phyloP scores from a whole-genome alignment of 768 basidiomycete species.

The Dentipellis fragilis region DNA sequence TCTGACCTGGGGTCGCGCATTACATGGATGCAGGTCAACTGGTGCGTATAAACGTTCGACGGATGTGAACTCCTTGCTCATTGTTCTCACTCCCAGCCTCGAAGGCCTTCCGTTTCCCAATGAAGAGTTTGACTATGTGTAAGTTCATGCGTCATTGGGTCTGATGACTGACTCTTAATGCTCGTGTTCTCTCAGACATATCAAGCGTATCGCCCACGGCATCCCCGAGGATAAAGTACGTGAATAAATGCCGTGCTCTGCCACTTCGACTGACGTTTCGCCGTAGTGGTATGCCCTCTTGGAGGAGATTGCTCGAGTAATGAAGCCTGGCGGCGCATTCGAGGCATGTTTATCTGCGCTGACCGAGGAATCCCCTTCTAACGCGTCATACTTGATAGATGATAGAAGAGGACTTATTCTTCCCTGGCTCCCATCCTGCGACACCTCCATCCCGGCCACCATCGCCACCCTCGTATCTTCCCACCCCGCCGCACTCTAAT shows the following conservation, averaged over 20 bases:
- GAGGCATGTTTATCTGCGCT: conserved; percentile 32
- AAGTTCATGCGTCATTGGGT: conserved; percentile 18
- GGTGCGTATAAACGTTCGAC: conserved; percentile 32
- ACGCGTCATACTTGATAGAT: conserved; percentile 27
- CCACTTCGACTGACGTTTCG: not conserved
- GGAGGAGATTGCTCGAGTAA: conserved; percentile 60
- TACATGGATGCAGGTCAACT: conserved; percentile 66
- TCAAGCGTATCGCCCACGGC: conserved; percentile 62
- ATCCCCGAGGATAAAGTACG: conserved; percentile 67
- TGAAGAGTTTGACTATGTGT: conserved; percentile 75
- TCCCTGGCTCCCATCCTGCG: conserved; percentile 45
- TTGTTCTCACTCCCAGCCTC: conserved; percentile 30
- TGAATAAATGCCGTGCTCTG: not conserved
- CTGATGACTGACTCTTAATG: conserved; percentile 2
- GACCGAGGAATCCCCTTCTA: not conserved
- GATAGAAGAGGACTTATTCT: conserved; percentile 67
- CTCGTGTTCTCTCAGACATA: conserved; percentile 33
- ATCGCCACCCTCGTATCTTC: not conserved
- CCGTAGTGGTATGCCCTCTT: conserved; percentile 56
- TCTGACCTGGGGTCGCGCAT: conserved; percentile 48
- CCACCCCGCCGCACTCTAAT: not conserved
- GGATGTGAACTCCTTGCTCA: not conserved
- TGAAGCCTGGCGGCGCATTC: conserved; percentile 67
- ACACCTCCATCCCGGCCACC: conserved; percentile 8
- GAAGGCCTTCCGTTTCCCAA: conserved; percentile 60